phyloP scores from a whole-genome alignment of 2,329 filamentous ascomycete genomes.

The Diaporthe humulicola region DNA sequence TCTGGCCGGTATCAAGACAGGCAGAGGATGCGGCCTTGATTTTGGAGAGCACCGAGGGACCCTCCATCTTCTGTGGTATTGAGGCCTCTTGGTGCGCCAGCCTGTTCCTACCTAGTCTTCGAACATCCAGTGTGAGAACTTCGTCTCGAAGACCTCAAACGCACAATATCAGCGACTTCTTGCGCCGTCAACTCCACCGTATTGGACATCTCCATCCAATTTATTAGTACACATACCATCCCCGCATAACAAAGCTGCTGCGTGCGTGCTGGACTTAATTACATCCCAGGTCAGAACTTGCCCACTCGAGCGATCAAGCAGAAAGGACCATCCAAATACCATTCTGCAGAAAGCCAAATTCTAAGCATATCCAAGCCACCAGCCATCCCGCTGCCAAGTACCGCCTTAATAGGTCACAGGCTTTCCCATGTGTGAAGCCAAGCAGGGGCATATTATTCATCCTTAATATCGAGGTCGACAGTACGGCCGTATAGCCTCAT shows the following conservation, averaged over 20 bases:
- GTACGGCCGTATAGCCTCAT: conserved; percentile 28
- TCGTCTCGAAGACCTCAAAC: background rate
- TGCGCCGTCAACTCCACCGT: background rate
- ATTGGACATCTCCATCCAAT: background rate
- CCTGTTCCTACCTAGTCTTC: background rate
- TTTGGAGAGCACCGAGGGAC: background rate
- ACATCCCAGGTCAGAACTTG: background rate
- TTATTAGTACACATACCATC: background rate
- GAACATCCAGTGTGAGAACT: background rate
- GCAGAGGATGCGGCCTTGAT: background rate
- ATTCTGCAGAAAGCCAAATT: background rate
- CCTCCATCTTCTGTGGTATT: background rate
- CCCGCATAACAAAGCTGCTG: background rate
- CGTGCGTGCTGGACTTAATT: background rate
- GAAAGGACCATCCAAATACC: background rate
- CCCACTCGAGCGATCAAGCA: background rate
- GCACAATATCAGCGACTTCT: background rate
- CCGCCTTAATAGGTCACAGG: background rate
- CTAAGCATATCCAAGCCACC: background rate
- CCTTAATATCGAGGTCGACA: background rate
- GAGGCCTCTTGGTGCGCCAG: background rate
- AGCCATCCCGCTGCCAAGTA: background rate
- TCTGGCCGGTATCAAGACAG: background rate
- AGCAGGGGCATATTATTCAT: background rate
- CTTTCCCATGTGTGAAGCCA: background rate